Evolutionary conservation across 352 stramenopile genomes (phyloP).

Genomic region (Phytophthora pinifolia): DNA sequence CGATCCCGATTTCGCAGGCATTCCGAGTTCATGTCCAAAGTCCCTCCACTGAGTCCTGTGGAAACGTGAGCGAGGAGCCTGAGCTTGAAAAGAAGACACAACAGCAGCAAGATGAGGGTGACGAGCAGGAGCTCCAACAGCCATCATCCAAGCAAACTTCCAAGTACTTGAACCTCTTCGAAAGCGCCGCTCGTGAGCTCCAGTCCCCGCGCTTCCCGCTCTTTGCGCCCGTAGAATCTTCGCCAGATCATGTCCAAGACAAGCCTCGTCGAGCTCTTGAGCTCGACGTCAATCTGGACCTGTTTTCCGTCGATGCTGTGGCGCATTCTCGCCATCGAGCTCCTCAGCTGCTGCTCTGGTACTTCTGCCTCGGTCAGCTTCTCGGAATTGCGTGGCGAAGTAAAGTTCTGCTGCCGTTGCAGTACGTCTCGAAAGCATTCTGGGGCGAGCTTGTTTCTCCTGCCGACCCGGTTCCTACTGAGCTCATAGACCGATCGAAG

Average conservation of each 20-base stretch:
- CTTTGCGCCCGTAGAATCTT: slow-evolving; percentile 32
- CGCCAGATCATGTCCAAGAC: background rate
- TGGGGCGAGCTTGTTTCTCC: slow-evolving; percentile 40
- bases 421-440: slow-evolving; percentile 47
- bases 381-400: slow-evolving; percentile 67
- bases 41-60: background rate
- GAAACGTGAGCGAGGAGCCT: background rate
- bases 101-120: slow-evolving; percentile 22
- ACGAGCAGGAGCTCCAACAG: slow-evolving; percentile 16
- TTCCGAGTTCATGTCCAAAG: slow-evolving; percentile 36
- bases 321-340: slow-evolving; percentile 15
- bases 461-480: background rate
- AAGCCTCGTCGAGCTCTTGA: slow-evolving; percentile 7
- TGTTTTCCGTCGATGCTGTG: slow-evolving; percentile 33
- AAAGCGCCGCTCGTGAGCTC: slow-evolving; percentile 46
- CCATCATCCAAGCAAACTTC: slow-evolving; percentile 30
- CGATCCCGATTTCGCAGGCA: slow-evolving; percentile 35
- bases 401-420: slow-evolving; percentile 43
- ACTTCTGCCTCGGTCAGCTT: slow-evolving; percentile 55
- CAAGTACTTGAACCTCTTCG: slow-evolving; percentile 55
- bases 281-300: slow-evolving; percentile 52
- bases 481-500: background rate
- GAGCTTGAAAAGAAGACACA: slow-evolving; percentile 1
- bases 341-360: slow-evolving; percentile 48
- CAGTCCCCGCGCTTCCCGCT: slow-evolving; percentile 66